A percentile compares a stretch with the other conserved stretches of the same genome.
These are phyloP conservation scores for Suillus variegatus DNA, from an alignment of 768 basidiomycete species.

Conservation along the genomic window DNA sequence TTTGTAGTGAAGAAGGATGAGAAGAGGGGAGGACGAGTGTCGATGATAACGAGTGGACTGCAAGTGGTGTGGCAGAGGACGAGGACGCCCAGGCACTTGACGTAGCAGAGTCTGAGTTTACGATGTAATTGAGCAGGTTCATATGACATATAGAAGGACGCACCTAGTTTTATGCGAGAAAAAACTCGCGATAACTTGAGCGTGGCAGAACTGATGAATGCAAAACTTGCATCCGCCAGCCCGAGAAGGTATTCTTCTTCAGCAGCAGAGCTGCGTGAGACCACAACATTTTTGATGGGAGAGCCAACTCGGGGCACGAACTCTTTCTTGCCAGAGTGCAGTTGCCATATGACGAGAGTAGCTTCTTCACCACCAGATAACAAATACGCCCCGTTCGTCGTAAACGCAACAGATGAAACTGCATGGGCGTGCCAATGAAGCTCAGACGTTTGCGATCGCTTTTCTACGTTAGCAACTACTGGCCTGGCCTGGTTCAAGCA, in stretches of 20 bases:
- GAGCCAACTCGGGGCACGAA: conserved; percentile 93
- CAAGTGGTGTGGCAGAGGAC: conserved; percentile 59
- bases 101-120: conserved; percentile 36
- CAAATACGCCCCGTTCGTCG: conserved; percentile 88
- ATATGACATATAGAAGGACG: conserved; percentile 20
- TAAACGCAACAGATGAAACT: conserved; percentile 84
- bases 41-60: conserved; percentile 70
- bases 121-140: conserved; percentile 6
- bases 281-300: conserved; percentile 71
- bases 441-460: conserved; percentile 79
- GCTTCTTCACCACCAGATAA: conserved; percentile 94
- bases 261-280: conserved; percentile 46
- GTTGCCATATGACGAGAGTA: conserved; percentile 96
- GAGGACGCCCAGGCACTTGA: conserved; percentile 38
- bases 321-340: conserved; percentile 85
- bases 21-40: conserved; percentile 89
- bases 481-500: conserved; percentile 68
- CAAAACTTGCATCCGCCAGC: conserved; percentile 78
- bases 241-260: conserved; percentile 90
- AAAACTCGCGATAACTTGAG: conserved; percentile 74
- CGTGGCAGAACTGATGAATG: conserved; percentile 70
- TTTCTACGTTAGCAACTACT: conserved; percentile 65
- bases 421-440: conserved; percentile 98
- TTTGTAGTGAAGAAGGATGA: conserved; percentile 93
- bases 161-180: conserved; percentile 79